Base-by-base conservation (phyloP, 2,329 filamentous ascomycete genomes). In the Blastomyces percursus region DNA sequence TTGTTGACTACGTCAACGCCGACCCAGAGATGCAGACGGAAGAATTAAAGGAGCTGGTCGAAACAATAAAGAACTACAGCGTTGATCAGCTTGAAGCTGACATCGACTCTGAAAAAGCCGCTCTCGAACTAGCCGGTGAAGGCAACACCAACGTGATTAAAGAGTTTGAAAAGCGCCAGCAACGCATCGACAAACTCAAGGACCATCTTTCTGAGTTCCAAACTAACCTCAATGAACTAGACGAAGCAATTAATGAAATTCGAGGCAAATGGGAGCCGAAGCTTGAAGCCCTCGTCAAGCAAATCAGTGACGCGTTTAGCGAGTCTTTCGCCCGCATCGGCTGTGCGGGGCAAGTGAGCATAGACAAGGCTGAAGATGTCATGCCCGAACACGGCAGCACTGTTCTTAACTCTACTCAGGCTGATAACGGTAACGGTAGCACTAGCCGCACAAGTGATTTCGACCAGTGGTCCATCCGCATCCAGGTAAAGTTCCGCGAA, bases 251-350 rank as follows among this genome's bases (percentile, higher is more conserved):
- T 65, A 74, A 78, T 0, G 80, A 85, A 46, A 76, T 96, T 62
- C 86, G 87, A 68, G 78, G 79, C 19, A 80, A 83, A 66, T 99
- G 91, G 90, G 94, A 97, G 74, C 91, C 91, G 0, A 78, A 83
- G 68, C 81, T 99, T 2, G 92, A 97, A 67, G 80, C 79, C 27
- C 81, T 99, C 2, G 82, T 96, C 50, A 78, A 79, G 24, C 86
- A 86, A 71, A 96, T 99, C 76, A 96, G 90, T 72, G 85, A 90
- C 58, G 92, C 92, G 0, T 99, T 99, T 74, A 86, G 88, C 6
- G 88, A 93, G 73, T 97, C 96, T 70, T 97, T 99, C 73, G 85
- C 90, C 70, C 88, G 93, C 73, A 97, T 99, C 71, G 91, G 87
- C 67, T 97, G 94, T 74, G 92, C 92, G 5, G 94, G 94, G 44